Evolutionary conservation across 805 yeast species (phyloP), one percentile per base, ranked within the genome.

Genomic region (Candida nitratophila): DNA sequence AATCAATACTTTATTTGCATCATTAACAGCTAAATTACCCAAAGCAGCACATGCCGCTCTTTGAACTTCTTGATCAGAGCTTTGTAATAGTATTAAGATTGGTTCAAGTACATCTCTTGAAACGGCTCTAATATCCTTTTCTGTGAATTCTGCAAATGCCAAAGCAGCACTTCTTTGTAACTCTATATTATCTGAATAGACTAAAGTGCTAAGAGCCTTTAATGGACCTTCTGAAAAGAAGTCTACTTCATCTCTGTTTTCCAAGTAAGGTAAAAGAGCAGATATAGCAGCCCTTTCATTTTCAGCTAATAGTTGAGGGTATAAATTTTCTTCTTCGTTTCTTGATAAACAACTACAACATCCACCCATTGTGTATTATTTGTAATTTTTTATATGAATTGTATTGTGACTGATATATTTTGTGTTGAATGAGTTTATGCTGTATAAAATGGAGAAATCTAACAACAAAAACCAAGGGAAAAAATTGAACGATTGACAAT

Each of bases 21-120:
- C 90, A 67, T 93, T 89, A 29, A 93, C 99, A 2, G 99, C 99
- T 57, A 93, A 71, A 57, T 93, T 93, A n/a, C 99, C 99, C 53
- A 93, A 70, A 2, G 99, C 98, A 6, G 98, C 99, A 65, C 98
- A 91, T 0, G 99, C 97, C 8, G 99, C 99, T 43, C 98, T 77
- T 68, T 93, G 98, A 32, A 93, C 96, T 66, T 93, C 99, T 45
- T 90, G 77, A 63, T 93, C 99, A 17, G 83, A 73, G 48, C 86
- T 79, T 63, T 91, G 96, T 51, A 93, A 71, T 41, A 93, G 73
- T 40, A 88, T 86, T 48, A 93, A 72, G 36, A 93, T 90, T 41
- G 98, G 99, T 63, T 93, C 97, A 52, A 93, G 71, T 3, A 91
- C 96, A 52, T 88, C 95, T 46, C 95, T 74, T 55, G 84, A 83